Evolutionary conservation across 805 yeast genomes (phyloP), one percentile per base, ranked within the genome.

Genomic region (Brettanomyces nanus): DNA sequence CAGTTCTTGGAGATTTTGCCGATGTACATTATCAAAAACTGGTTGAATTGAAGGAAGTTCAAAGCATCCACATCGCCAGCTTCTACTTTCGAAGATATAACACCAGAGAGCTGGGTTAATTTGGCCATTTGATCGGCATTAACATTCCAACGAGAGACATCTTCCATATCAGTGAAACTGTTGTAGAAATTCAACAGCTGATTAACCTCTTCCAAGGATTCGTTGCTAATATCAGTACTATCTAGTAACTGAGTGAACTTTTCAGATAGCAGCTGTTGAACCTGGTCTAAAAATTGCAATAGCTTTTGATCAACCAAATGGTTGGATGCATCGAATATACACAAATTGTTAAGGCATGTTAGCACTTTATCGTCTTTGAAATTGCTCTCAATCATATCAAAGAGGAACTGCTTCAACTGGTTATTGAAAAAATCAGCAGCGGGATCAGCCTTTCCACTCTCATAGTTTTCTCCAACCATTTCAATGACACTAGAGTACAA

Each of bases 401-500:
- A 47, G 19, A 79, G 61, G 17, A 66, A 52, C 9, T 53, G 49
- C 3, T 5, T 37, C 22, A 4, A 35, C 31, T 6, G 61, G 42
- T 6, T 42, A 38, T 19, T 59, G 62, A 37, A 50, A 52, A n/a
- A 59, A 42, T 9, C 35, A 23, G 4, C 30, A 26, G n/a, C 36
- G 37, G n/a, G 14, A 18, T 18, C 21, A 10, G n/a, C 15, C 23
- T 31, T 29, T 3, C 31, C 28, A 4, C 29, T 19, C 19, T 31
- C 28, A 11, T 40, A 13, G 9, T 31, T 33, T 20, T 48, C 51
- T 11, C 61, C 62, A 35, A 53, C 52, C 30, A 61, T 69, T 55
- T 87, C 96, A 47, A 82, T 71, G 5, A 79, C 65, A 1, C 89
- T 82, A 1, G 96, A 76, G 19, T 85, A 64, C 23, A 90, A 56